Conservation (phyloP, 2,329 filamentous ascomycete species). For the Xylariaceae sp. region DNA sequence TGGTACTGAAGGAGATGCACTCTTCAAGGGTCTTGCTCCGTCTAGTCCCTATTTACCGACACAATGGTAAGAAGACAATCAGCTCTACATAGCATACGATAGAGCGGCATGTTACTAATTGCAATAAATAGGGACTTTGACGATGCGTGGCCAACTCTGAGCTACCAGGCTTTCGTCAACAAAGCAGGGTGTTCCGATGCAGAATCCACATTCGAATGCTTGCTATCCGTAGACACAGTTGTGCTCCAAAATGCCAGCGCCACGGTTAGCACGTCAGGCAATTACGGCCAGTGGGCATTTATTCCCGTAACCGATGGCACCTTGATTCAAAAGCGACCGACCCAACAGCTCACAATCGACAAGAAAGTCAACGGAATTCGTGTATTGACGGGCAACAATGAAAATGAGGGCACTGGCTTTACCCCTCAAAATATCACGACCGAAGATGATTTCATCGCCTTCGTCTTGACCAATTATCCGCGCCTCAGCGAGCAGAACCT, state of each 20-base stretch:
- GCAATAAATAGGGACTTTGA: slow-evolving; percentile 39
- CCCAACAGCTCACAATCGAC: slow-evolving; percentile 36
- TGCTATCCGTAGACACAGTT: slow-evolving; percentile 43
- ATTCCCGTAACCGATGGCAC: slow-evolving; percentile 47
- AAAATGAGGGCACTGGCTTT: slow-evolving; percentile 48
- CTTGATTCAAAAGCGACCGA: slow-evolving; percentile 42
- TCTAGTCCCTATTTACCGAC: slow-evolving; percentile 59
- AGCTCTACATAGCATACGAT: too few relatives aligned
- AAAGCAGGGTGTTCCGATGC: slow-evolving; percentile 43
- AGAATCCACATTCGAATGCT: slow-evolving; percentile 44
- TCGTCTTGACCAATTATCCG: slow-evolving; percentile 45
- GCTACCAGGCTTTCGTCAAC: slow-evolving; percentile 45
- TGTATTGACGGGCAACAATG: slow-evolving; percentile 45
- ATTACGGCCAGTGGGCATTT: slow-evolving; percentile 46
- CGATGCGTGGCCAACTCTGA: slow-evolving; percentile 39
- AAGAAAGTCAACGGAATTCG: slow-evolving; percentile 44
- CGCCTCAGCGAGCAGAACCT: slow-evolving; percentile 42
- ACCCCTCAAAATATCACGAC: slow-evolving; percentile 46
- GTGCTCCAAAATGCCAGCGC: slow-evolving; percentile 47
- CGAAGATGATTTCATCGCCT: slow-evolving; percentile 40
- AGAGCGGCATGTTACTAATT: slow-evolving; percentile 1
- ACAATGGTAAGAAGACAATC: slow-evolving; percentile 50
- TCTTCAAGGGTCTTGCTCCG: slow-evolving; percentile 54
- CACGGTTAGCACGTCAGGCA: slow-evolving; percentile 36
- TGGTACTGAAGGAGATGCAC: slow-evolving; percentile 47